Conservation (phyloP, 2,329 filamentous ascomycete species). For the Sporothrix phasma region DNA sequence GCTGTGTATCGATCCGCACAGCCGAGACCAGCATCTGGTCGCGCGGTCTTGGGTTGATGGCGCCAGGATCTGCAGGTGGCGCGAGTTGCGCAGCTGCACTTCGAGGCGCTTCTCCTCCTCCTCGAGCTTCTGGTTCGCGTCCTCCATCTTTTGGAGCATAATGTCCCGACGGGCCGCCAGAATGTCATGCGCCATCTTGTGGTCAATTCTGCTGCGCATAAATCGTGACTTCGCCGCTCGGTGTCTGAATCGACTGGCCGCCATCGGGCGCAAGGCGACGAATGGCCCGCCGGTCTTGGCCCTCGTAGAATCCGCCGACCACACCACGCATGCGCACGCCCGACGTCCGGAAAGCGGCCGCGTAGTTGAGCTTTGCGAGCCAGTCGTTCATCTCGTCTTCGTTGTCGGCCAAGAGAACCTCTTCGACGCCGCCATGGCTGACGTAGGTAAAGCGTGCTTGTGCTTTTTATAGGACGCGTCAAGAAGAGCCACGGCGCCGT, state of each 20-base stretch:
- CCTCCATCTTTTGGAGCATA: slow-evolving; percentile 72
- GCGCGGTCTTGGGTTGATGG: slow-evolving; percentile 81
- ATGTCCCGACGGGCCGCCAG: slow-evolving; percentile 70
- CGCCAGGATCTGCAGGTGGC: slow-evolving; percentile 78
- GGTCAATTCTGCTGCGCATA: slow-evolving; percentile 63
- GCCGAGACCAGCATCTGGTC: slow-evolving; percentile 80
- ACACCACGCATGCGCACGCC: slow-evolving; percentile 86
- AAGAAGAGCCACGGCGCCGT: slow-evolving; percentile 79
- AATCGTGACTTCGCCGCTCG: slow-evolving; percentile 65
- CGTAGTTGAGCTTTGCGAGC: slow-evolving; percentile 92
- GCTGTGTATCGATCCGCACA: slow-evolving; percentile 68
- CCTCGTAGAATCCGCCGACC: slow-evolving; percentile 74
- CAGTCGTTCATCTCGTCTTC: slow-evolving; percentile 94
- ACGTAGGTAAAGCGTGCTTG: slow-evolving; percentile 94
- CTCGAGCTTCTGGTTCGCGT: slow-evolving; percentile 70
- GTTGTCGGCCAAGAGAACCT: slow-evolving; percentile 81
- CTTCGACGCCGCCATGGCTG: slow-evolving; percentile 75
- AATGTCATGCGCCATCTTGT: slow-evolving; percentile 78
- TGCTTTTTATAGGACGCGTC: slow-evolving; percentile 88
- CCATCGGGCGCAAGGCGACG: slow-evolving; percentile 56
- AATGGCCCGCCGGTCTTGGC: slow-evolving; percentile 63
- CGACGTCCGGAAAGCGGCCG: slow-evolving; percentile 83
- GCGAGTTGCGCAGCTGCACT: slow-evolving; percentile 72
- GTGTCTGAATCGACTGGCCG: slow-evolving; percentile 52
- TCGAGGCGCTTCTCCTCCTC: slow-evolving; percentile 69